Evolutionary conservation across 2,329 filamentous ascomycete genomes (phyloP), one percentile per base, ranked within the genome.

Genomic region (Diaporthe velutina): DNA sequence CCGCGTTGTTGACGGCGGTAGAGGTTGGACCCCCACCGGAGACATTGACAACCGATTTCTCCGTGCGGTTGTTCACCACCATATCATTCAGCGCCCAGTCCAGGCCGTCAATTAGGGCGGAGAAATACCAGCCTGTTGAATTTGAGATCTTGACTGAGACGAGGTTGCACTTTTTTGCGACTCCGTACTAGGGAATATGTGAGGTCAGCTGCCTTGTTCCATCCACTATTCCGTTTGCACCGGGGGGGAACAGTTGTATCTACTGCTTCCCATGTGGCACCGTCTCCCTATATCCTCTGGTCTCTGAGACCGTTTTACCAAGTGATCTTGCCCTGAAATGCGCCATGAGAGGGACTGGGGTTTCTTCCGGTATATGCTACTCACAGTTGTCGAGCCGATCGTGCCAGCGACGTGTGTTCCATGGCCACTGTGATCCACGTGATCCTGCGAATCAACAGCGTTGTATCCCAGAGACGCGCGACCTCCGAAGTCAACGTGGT

Each of bases 401-500:
- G 79, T 82, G n/a, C 80, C 83, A 9, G 82, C 79, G 4, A 81
- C 78, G 72, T 83, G 80, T 10, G 83, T 83, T n/a, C 82, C 82
- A 74, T 83, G 81, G 4, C 73, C 73, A n/a, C 81, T 81, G 45
- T 78, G 73, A 17, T 74, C 77, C 73, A 81, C 79, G 55, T 58
- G 55, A 3, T 61, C 30, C 70, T 78, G 76, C 33, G 77, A 52
- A 6, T 61, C 67, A 25, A 79, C 70, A 52, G 78, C 78, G 74
- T 83, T 83, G 73, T 77, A 76, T 67, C 80, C 82, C 70, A 78
- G 79, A 35, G 73, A 66, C 12, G 81, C 82, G 42, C 81, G 79
- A 38, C 79, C 79, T 10, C 72, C 77, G 28, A 82, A 83, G 22
- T 81, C 78, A 10, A 60, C 38, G 77, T 88, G 86, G 7, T 78